Evolutionary conservation across 2,329 filamentous ascomycete genomes (phyloP), one percentile per base, ranked within the genome.

Genomic region (Colletotrichum euphorbiae): DNA sequence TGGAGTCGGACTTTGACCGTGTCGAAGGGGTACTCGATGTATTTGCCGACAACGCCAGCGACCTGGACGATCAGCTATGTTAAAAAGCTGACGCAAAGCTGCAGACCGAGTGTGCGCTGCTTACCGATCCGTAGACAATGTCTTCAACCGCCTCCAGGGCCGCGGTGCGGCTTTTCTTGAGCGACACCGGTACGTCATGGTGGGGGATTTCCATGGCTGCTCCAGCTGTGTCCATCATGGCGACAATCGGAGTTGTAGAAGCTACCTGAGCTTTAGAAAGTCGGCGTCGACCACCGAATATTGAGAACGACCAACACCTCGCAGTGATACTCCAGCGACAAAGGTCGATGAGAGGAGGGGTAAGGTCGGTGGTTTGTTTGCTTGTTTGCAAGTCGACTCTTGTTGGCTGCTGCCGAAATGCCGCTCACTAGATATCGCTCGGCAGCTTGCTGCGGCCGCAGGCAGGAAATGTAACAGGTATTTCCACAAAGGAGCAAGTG

Each of bases 11-110:
- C 96, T 82, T 99, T 99, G 79, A 99, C 91, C 0, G 96, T 99
- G 81, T 99, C 96, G 81, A 99, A 99, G 24, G 96, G 96, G 78
- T 98, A 99, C 79, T 99, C 96, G 76, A 99, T 95, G 78, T 95
- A 93, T 83, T 98, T 99, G 70, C 95, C 95, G 40, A 93, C 90
- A 68, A 97, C 89, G 69, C 96, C 96, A 62, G 95, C 94, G 67
- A 88, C 79, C 92, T 94, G 71, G 46, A 31, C 51, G 19, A n/a
- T 42, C 11, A n/a, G 12, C 28, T 70, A 58, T 63, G 28, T 48
- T 8, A 68, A 28, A 51, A 17, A 62, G 8, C 45, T 11, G 15
- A 5, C 6, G 8, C 15, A 13, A 15, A 42, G 28, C 50, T 55
- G 11, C 4, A 17, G 36, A 6, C 55, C 28, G 11, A 57, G 24